These are phyloP conservation scores for Brachypodium distachyon DNA, from an alignment of 202 grass and related monocot genomes.

Conservation along the genomic window DNA sequence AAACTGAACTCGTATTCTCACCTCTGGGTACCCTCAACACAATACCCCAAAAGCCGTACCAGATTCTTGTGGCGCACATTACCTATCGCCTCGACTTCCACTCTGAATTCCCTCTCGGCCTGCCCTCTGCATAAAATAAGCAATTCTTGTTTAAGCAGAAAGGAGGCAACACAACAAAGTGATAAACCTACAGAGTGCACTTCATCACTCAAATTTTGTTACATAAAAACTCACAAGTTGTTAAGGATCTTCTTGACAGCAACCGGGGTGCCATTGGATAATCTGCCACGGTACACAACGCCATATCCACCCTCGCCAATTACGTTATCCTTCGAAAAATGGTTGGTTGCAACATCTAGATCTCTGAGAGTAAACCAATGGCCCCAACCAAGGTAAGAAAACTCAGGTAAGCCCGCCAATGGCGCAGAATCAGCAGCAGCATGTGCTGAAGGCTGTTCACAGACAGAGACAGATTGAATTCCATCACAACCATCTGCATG, in stretches of 20 bases:
- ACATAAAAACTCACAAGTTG: conserved; percentile 68
- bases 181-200: not conserved
- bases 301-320: conserved; percentile 96
- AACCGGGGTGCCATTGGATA: conserved; percentile 79
- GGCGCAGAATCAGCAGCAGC: conserved; percentile 38
- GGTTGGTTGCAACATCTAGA: conserved; percentile 69
- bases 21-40: conserved; percentile 96
- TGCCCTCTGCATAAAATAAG: conserved; percentile 61
- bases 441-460: conserved; percentile 30
- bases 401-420: conserved; percentile 64
- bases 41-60: conserved; percentile 85
- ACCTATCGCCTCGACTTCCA: conserved; percentile 98
- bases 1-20: conserved; percentile 18
- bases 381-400: conserved; percentile 91
- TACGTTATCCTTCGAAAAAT: conserved; percentile 88
- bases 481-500: conserved; percentile 19
- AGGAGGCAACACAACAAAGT: not conserved
- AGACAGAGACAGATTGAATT: conserved; percentile 32
- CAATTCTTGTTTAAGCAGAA: conserved; percentile 18
- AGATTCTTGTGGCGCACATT: conserved; percentile 99
- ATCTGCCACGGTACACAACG: conserved; percentile 75
- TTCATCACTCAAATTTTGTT: not conserved
- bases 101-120: conserved; percentile 97
- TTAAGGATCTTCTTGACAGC: conserved; percentile 97
- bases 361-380: conserved; percentile 98